These are phyloP conservation scores for Botrytis medusae DNA, from an alignment of 2,329 filamentous ascomycete genomes.

Conservation along the genomic window DNA sequence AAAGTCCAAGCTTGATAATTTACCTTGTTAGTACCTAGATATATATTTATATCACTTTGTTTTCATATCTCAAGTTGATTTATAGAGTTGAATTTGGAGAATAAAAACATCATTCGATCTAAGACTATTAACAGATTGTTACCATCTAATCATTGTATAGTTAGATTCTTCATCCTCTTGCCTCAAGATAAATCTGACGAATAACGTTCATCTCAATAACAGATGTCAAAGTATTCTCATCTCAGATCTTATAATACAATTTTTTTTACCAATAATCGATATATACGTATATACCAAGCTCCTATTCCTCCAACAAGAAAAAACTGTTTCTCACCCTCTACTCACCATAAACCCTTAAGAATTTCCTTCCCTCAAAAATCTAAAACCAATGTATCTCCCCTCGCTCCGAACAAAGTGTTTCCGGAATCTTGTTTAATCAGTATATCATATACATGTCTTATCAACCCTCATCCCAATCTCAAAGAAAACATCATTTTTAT, in stretches of 20 bases:
- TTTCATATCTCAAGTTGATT: background rate
- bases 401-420: too few relatives aligned
- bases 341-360: background rate
- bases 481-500: background rate
- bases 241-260: background rate
- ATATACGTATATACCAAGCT: background rate
- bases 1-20: background rate
- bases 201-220: background rate
- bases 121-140: fast-evolving
- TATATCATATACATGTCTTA: too few relatives aligned
- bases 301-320: background rate
- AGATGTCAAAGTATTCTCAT: background rate
- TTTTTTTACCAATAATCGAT: fast-evolving
- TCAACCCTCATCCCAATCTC: too few relatives aligned
- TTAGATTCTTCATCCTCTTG: background rate
- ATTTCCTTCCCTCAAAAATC: background rate
- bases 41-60: background rate
- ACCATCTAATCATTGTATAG: background rate
- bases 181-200: too few relatives aligned
- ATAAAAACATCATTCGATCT: too few relatives aligned
- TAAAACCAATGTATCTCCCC: background rate
- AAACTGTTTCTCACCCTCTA: background rate
- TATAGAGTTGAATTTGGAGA: background rate
- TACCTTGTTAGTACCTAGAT: background rate
- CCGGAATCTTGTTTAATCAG: background rate